Evolutionary conservation across 2,329 filamentous ascomycete genomes (phyloP), one percentile per base, ranked within the genome.

Genomic region (Sporothrix dimorphospora): DNA sequence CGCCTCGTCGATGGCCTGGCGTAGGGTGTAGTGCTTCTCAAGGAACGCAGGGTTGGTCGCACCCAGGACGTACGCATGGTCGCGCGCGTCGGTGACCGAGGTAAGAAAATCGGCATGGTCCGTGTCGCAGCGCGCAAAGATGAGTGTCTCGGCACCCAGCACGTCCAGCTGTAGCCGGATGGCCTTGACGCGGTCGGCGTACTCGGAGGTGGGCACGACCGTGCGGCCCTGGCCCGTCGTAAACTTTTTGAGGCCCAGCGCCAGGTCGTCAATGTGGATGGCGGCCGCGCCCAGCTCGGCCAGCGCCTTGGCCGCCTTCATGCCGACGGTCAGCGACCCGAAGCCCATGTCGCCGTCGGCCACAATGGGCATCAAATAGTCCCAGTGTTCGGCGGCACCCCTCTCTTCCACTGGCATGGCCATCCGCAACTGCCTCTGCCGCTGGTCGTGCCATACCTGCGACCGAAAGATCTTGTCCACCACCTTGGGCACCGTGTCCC

Each of bases 301-400:
- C 71, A 83, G 82, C n/a, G 78, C 77, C 34, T 78, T 76, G 6
- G 80, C 79, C 77, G 82, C 79, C 77, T 83, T 83, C 76, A 83
- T 80, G 4, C 79, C 80, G 1, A 77, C 78, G 0, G 82, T 83
- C 61, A 83, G 72, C 14, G 78, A 79, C 5, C 81, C 82, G 55
- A 83, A 83, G 7, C 82, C 82, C 82, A 83, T 82, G 72, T 83
- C 82, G 7, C 79, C 81, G 72, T 83, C 82, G 4, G 82, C 82
- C 0, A 83, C 76, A 57, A 83, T 82, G 0, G 82, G 82, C 2
- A 79, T 78, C 70, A 83, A 71, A 73, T 80, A 83, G 71, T 83
- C 82, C 75, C 78, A 80, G 61, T 79, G 77, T 74, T 83, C 81
- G 1, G 82, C 75, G 3, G 72, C 57, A 8, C 75, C 77, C 1